These are phyloP conservation scores for Gnaphalium uliginosum DNA, from an alignment of 129 eudicot species.

Conservation along the genomic window DNA sequence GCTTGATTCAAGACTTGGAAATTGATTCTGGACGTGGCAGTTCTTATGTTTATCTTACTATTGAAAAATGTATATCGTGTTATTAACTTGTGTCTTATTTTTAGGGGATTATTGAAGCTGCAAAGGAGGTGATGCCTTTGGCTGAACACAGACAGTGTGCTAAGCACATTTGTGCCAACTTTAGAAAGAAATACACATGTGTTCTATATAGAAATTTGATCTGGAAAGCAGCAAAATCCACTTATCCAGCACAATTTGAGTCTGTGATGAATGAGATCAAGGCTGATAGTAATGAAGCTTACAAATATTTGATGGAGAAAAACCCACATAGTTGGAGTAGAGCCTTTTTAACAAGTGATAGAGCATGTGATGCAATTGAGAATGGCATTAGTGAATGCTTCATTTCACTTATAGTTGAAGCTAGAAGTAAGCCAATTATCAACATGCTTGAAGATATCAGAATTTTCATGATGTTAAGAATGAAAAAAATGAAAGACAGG, in stretches of 20 bases:
- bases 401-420: not conserved
- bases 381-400: conserved; percentile 16
- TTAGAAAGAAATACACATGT: not conserved
- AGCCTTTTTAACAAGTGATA: not conserved
- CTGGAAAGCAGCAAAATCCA: not conserved
- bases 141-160: not conserved
- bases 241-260: not conserved
- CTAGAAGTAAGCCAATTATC: conserved; percentile 2
- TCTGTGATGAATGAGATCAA: not conserved
- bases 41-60: not conserved
- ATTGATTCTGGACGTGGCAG: not conserved
- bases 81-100: not conserved
- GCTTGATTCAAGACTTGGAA: not conserved
- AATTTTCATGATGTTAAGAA: not conserved
- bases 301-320: not conserved
- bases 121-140: not conserved
- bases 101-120: conserved; percentile 11
- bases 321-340: conserved; percentile 1
- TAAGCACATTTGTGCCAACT: conserved; percentile 18
- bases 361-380: no score
- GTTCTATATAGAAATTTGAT: not conserved
- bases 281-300: not conserved
- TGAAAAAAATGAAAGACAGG: not conserved
- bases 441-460: conserved; percentile 18
- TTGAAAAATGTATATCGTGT: not conserved